Evolutionary conservation across 2,329 filamentous ascomycete genomes (phyloP).

Genomic region (Cladosporium sp.): DNA sequence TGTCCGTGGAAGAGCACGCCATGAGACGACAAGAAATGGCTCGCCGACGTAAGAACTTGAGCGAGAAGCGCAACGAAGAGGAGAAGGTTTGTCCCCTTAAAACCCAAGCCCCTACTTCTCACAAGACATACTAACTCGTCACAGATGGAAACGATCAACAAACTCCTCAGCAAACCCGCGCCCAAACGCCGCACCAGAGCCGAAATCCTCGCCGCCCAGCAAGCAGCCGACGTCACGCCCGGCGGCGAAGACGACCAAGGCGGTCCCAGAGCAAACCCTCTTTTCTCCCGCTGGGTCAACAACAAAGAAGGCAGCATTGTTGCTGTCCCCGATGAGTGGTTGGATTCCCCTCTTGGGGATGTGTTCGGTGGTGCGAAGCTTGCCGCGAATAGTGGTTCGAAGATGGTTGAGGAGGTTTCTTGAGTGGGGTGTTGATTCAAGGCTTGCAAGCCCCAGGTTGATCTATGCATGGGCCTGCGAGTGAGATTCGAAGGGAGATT

Average conservation of each 20-base stretch:
- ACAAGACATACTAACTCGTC: too few relatives aligned
- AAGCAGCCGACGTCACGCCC: conserved; percentile 44
- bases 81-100: conserved; percentile 56
- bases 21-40: conserved; percentile 73
- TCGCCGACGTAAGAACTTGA: conserved; percentile 65
- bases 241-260: conserved; percentile 39
- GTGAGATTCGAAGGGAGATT: too few relatives aligned
- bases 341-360: conserved; percentile 57
- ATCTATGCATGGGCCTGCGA: too few relatives aligned
- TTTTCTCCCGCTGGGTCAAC: conserved; percentile 66
- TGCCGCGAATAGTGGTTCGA: conserved; percentile 5
- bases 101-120: neutral
- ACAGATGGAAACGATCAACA: conserved; percentile 87
- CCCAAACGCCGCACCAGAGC: conserved; percentile 59
- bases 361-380: conserved; percentile 43
- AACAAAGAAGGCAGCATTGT: conserved; percentile 59
- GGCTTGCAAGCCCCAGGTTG: too few relatives aligned
- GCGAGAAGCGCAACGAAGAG: conserved; percentile 72
- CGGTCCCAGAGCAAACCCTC: conserved; percentile 42
- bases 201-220: conserved; percentile 36
- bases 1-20: conserved; percentile 68
- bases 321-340: conserved; percentile 63
- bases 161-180: conserved; percentile 79
- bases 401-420: conserved; percentile 21
- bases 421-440: conserved; percentile 2